Percentiles rank a stretch among this genome's conserved stretches.
These are phyloP conservation scores for Zymoseptoria tritici DNA, from an alignment of 2,329 filamentous ascomycete species.

Conservation along the genomic window DNA sequence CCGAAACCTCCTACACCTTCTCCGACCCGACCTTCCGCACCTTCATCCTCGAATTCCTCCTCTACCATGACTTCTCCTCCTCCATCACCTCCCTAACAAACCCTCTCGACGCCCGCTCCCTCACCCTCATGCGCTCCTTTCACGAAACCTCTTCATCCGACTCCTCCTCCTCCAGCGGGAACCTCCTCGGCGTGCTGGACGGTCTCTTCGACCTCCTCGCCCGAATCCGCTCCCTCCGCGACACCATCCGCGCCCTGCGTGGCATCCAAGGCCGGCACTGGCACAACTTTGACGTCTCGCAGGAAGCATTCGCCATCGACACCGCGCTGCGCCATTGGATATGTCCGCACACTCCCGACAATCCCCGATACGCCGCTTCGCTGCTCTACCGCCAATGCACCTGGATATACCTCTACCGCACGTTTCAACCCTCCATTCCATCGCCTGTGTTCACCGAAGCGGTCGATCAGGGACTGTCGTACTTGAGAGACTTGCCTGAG, in stretches of 20 bases:
- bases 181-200: constrained; percentile 73
- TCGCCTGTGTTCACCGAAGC: constrained; percentile 49
- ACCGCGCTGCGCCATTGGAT: constrained; percentile 66
- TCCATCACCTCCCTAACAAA: constrained; percentile 48
- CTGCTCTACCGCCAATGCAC: constrained; percentile 56
- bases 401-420: constrained; percentile 57
- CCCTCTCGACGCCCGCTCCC: constrained; percentile 34
- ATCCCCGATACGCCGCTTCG: constrained; percentile 49
- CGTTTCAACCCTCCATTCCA: constrained; percentile 48
- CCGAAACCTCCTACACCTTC: constrained; percentile 37
- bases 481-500: constrained; percentile 43
- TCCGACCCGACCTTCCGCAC: constrained; percentile 62
- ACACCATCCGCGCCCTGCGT: constrained; percentile 64
- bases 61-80: constrained; percentile 64
- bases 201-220: constrained; percentile 72
- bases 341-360: constrained; percentile 48
- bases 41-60: constrained; percentile 68
- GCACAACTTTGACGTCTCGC: constrained; percentile 66
- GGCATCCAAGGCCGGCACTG: constrained; percentile 49
- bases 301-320: constrained; percentile 68
- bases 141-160: constrained; percentile 49
- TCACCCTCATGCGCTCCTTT: constrained; percentile 47
- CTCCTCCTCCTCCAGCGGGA: constrained; percentile 48
- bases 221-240: constrained; percentile 69
- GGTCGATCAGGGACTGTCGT: constrained; percentile 52